Base-by-base conservation (phyloP, 139 green algal genomes). In the Marvania coccoides region DNA sequence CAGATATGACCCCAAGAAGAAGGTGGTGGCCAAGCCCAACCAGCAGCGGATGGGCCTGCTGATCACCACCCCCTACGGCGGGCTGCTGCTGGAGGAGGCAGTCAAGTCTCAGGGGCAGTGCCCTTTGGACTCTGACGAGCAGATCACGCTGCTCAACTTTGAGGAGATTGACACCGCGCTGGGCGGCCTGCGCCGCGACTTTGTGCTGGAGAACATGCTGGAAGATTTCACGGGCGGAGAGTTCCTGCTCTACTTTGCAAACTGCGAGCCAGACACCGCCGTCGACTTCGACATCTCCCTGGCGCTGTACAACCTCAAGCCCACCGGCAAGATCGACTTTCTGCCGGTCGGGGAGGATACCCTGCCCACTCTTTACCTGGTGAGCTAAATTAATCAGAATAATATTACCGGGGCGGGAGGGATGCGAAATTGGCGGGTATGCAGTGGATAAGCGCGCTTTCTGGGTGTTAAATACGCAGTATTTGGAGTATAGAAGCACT, bases 241-340 rank as follows among this genome's bases (percentile, higher is more conserved):
- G 70, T 90, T 91, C 68, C 83, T 72, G 6, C 74, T 98, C 3
- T 96, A 90, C 72, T 97, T 95, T 72, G 83, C 86, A 23, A 96
- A 96, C 65, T 98, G 93, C 65, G 77, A 95, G 66, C 65, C 39
- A 6, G 29, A 80, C 51, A 79, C 75, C 6, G 82, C 80, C 0
- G 80, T 96, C 3, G 89, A 82, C 12, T 94, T 96, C 34, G 59
- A 83, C 14, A 60, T 91, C 4, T 29, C 55, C 3, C 67, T 89
- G 10, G 61, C 77, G n/a, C 79, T 96, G 69, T 96, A 91, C 81
- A 95, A 95, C 45, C 38, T 87, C 1, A 56, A 81, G 7, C 24
- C 24, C 9, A 40, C 72, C n/a, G 83, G 85, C 1, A 58, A 71
- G 3, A 81, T 76, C 45, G 87, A 96, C 72, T 98, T 92, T 71